These are phyloP conservation scores for Trichosporon sp. DNA, from an alignment of 1,284 basidiomycete species.

Conservation along the genomic window DNA sequence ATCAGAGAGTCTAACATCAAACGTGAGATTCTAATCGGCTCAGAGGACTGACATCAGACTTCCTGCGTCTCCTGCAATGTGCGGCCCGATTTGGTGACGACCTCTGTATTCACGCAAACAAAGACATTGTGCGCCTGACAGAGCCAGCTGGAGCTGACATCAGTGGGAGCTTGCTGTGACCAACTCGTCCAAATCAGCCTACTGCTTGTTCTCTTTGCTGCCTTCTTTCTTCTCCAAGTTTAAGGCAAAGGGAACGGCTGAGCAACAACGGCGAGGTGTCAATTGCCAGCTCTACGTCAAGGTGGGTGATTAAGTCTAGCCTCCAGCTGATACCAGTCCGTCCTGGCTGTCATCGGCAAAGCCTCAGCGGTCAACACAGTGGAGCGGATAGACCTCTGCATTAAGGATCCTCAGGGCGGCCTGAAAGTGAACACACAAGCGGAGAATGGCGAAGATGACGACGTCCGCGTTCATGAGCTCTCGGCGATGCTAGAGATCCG, in stretches of 20 bases:
- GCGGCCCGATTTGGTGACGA: constrained; percentile 48
- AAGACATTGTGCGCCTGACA: constrained; percentile 27
- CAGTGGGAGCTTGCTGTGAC: constrained; percentile 46
- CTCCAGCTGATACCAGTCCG: constrained; percentile 32
- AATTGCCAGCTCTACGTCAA: constrained; percentile 46
- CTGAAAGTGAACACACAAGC: constrained; percentile 14
- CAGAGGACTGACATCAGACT: constrained; percentile 49
- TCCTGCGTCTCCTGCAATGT: constrained; percentile 45
- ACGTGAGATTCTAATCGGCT: constrained; percentile 50
- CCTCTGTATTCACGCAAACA: constrained; percentile 42
- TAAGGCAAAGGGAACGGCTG: constrained; percentile 23
- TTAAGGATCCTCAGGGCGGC: constrained; percentile 36
- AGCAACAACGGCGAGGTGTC: constrained; percentile 32
- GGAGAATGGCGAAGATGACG: constrained; percentile 19
- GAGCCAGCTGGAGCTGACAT: constrained; percentile 5
- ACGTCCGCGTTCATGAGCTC: constrained; percentile 10
- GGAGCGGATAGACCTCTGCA: constrained; percentile 41
- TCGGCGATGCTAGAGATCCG: constrained; percentile 28
- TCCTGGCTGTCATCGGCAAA: constrained; percentile 44
- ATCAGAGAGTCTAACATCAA: constrained; percentile 34
- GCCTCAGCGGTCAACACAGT: constrained; percentile 36
- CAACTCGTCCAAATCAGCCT: constrained; percentile 47
- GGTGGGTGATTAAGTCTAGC: constrained; percentile 24
- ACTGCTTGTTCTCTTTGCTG: constrained; percentile 42
- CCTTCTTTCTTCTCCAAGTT: constrained; percentile 42